phyloP scores from a whole-genome alignment of 305 asterid species.

The Solanum aculeatissimum region DNA sequence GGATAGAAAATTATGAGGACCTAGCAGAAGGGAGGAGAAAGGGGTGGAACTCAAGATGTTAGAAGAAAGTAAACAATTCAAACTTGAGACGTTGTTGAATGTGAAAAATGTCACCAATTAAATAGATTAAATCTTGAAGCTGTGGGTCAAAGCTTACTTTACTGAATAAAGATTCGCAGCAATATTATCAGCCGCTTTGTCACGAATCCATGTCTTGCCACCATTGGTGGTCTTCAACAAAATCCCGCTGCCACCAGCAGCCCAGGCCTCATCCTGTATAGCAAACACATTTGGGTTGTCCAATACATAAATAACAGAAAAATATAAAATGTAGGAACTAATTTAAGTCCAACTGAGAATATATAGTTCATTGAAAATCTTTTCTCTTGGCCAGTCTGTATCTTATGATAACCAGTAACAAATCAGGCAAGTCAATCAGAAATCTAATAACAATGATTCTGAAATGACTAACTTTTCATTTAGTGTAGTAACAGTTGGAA shows the following conservation, averaged over 20 bases:
- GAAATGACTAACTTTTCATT: neutral
- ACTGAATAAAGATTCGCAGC: slow-evolving; percentile 84
- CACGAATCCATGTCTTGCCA: slow-evolving; percentile 80
- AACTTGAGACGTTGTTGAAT: neutral
- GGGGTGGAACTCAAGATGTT: neutral
- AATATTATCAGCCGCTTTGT: slow-evolving; percentile 87
- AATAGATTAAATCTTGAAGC: neutral
- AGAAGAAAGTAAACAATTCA: neutral
- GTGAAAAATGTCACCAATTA: neutral
- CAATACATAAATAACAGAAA: neutral
- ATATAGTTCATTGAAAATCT: neutral
- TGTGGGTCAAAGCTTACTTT: slow-evolving; percentile 36
- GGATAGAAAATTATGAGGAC: neutral
- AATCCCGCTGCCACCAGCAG: slow-evolving; percentile 97
- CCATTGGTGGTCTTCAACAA: slow-evolving; percentile 80
- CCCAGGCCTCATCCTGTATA: slow-evolving; percentile 90
- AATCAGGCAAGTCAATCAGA: neutral
- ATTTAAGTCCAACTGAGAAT: neutral
- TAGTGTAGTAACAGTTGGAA: neutral
- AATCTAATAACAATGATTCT: neutral
- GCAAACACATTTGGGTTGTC: neutral
- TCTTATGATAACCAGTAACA: neutral
- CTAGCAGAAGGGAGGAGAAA: neutral
- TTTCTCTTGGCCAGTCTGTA: neutral
- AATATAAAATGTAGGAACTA: neutral